Base-by-base conservation (phyloP, 805 yeast genomes). In the Candida maltosa region DNA sequence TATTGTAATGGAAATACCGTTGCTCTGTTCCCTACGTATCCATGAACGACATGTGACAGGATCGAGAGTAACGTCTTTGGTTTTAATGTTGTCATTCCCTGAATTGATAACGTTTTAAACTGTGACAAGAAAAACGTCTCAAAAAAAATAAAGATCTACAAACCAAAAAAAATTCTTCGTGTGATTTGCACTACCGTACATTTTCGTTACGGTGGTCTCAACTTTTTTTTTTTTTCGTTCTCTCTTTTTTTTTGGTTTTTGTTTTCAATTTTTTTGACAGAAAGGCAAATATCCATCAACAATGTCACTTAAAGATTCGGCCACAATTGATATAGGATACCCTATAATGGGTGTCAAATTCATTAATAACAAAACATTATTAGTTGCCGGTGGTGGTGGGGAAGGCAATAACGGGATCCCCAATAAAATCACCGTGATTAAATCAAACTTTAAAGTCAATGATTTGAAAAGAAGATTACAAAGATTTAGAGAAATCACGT, bases 301-400 rank as follows among this genome's bases (percentile, higher is more conserved):
- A 36, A 59, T 59, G 66, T 56, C 64, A 18, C 45, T 57, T 22
- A 60, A 57, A 32, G 58, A 65, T 24, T 51, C 60, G 19, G 67
- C 69, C 6, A 48, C 56, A 16, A 50, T 68, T 23, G 64, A 62
- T 40, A 54, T 65, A 12, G 91, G 86, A 2, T 85, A 80, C 49
- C 97, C 98, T 1, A 70, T 88, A 9, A 85, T 83, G 47, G 91
- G 87, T 2, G 81, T 91, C 35, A 75, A 76, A 41, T 88, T 87
- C 54, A 65, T 80, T 29, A 69, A 75, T 45, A 72, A 79, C 43
- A 61, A 67, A 41, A 73, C 80, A 1, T 56, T 89, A 18, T 57
- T 88, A 32, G 83, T 83, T 19, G 79, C 87, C 3, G 98, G 98
- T 27, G 98, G 98, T 29, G 97, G 97, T 20, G 97, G 97, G 17